Evolutionary conservation across 176 grass and related monocot species (phyloP).

Genomic region (Puccinellia tenuiflora): DNA sequence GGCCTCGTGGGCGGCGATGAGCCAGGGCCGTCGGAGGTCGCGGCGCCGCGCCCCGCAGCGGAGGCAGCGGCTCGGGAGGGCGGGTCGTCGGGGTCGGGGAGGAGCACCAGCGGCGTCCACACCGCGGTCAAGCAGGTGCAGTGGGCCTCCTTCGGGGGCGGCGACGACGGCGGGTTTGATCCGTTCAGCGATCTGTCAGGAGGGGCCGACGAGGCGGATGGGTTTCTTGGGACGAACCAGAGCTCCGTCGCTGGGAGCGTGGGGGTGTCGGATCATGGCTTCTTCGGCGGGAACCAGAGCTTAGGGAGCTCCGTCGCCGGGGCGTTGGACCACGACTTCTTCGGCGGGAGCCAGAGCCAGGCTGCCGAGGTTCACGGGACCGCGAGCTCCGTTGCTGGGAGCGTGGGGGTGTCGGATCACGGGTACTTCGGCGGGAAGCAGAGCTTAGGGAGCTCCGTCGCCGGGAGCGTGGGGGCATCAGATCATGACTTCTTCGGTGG

Average conservation of each 20-base stretch:
- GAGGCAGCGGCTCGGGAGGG: constrained; percentile 18
- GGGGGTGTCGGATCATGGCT: constrained; percentile 21
- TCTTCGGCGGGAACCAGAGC: constrained; percentile 10
- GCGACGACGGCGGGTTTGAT: constrained; percentile 44
- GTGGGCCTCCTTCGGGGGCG: constrained; percentile 64
- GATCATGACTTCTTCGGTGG: too few relatives aligned
- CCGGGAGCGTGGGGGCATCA: too few relatives aligned
- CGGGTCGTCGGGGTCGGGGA: constrained; percentile 25
- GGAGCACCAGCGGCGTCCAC: constrained; percentile 21
- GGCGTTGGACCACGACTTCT: constrained; percentile 20
- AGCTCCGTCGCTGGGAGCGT: not conserved
- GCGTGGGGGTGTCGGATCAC: too few relatives aligned
- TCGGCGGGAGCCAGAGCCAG: not conserved
- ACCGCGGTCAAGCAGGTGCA: constrained; percentile 77
- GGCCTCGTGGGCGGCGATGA: constrained; percentile 23
- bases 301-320: constrained; percentile 10
- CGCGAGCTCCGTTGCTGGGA: too few relatives aligned
- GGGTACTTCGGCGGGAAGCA: too few relatives aligned
- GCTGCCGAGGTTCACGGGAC: too few relatives aligned
- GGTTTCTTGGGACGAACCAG: constrained; percentile 25
- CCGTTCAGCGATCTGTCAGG: constrained; percentile 40
- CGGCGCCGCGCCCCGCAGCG: not conserved
- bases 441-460: too few relatives aligned
- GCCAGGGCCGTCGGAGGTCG: constrained; percentile 5
- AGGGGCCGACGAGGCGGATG: not conserved